phyloP scores from a whole-genome alignment of 495 filamentous ascomycete species.

The Tetracladium setigerum region DNA sequence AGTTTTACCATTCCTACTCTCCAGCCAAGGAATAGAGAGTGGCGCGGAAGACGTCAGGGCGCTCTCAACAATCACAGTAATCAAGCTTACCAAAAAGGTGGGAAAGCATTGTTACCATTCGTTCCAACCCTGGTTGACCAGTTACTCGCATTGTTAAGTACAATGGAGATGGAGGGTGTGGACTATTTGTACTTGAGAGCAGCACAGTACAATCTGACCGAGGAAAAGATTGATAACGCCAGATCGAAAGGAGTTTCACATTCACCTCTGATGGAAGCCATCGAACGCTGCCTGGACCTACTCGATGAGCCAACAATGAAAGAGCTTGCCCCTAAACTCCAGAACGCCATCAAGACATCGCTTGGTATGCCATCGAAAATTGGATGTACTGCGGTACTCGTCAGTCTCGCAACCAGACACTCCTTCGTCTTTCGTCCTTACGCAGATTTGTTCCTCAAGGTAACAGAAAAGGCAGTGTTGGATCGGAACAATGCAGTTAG shows the following conservation, averaged over 20 bases:
- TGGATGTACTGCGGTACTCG: slow-evolving; percentile 77
- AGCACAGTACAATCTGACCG: slow-evolving; percentile 72
- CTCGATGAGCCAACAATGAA: slow-evolving; percentile 70
- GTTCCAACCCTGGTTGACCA: slow-evolving; percentile 75
- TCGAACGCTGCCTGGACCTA: slow-evolving; percentile 83
- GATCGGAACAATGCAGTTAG: slow-evolving; percentile 89
- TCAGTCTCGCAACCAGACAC: slow-evolving; percentile 76
- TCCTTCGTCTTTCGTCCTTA: slow-evolving; percentile 66
- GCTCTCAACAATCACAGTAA: slow-evolving; percentile 64
- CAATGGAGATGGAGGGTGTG: slow-evolving; percentile 75
- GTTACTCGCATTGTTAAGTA: slow-evolving; percentile 71
- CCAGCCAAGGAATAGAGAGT: slow-evolving; percentile 82
- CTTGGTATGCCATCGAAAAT: slow-evolving; percentile 91
- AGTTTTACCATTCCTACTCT: slow-evolving; percentile 83
- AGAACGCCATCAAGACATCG: slow-evolving; percentile 72
- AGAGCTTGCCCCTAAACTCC: slow-evolving; percentile 60
- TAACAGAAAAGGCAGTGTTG: slow-evolving; percentile 69
- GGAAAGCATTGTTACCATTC: slow-evolving; percentile 65
- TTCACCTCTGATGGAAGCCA: slow-evolving; percentile 90
- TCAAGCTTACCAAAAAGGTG: slow-evolving; percentile 83
- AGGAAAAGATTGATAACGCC: slow-evolving; percentile 80
- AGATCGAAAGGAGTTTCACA: slow-evolving; percentile 69
- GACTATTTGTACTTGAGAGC: slow-evolving; percentile 91
- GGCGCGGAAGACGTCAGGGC: slow-evolving; percentile 75
- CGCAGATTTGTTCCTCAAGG: slow-evolving; percentile 67